Evolutionary conservation across 1,284 basidiomycete genomes (phyloP).

Genomic region (Ceratobasidium papillatum): DNA sequence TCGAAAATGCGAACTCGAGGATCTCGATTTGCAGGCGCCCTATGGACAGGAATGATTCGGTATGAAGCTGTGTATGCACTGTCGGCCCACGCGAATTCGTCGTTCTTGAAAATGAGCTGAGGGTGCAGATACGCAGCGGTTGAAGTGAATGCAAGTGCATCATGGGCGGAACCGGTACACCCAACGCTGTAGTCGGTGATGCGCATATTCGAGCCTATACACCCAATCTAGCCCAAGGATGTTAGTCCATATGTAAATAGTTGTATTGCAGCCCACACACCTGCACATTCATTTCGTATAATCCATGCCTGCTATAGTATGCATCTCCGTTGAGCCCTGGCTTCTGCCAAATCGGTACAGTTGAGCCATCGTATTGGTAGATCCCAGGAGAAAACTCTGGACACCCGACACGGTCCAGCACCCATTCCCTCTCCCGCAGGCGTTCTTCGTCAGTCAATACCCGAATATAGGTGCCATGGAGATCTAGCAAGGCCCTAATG

Average conservation of each 20-base stretch:
- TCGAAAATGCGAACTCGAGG: constrained; percentile 52
- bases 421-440: too few species aligned
- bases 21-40: constrained; percentile 51
- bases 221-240: constrained; percentile 50
- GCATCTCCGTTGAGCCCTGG: constrained; percentile 52
- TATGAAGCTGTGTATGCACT: constrained; percentile 53
- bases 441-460: too few species aligned
- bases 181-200: constrained; percentile 54
- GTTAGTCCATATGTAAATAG: constrained; percentile 23
- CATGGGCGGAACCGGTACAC: constrained; percentile 53
- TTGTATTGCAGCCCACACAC: constrained; percentile 45
- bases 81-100: constrained; percentile 56
- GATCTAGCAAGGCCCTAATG: too few species aligned
- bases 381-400: too few species aligned
- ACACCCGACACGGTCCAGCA: too few species aligned
- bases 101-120: constrained; percentile 50
- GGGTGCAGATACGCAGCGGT: constrained; percentile 40
- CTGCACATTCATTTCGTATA: constrained; percentile 54
- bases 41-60: constrained; percentile 52
- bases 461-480: too few species aligned
- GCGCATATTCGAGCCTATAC: constrained; percentile 51
- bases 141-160: constrained; percentile 52
- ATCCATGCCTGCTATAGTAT: constrained; percentile 53
- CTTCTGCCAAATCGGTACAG: constrained; percentile 50
- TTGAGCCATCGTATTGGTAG: constrained; percentile 55